Evolutionary conservation across 306 rosid genomes (phyloP).

Genomic region (Prunus armeniaca): DNA sequence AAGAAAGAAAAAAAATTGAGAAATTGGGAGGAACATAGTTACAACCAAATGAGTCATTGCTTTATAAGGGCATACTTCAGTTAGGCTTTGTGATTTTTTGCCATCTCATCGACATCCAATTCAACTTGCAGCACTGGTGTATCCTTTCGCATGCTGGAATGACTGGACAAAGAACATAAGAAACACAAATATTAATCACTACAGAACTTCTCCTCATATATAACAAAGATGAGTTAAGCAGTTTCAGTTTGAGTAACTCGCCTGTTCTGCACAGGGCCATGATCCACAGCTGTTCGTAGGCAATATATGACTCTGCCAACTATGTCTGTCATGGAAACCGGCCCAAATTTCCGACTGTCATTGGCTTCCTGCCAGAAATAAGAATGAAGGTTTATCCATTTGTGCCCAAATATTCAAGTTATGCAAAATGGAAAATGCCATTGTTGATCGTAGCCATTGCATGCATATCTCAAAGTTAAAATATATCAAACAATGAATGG

Average conservation of each 20-base stretch:
- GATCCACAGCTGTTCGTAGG: conserved; percentile 87
- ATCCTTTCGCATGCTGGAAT: conserved; percentile 62
- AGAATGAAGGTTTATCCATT: background rate
- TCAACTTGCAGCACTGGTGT: conserved; percentile 75
- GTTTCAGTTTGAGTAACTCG: conserved; percentile 20
- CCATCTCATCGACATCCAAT: conserved; percentile 87
- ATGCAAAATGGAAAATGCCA: background rate
- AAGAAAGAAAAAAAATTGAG: conserved; percentile 8
- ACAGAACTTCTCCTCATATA: background rate
- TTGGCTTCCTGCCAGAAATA: conserved; percentile 69
- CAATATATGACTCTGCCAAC: conserved; percentile 94
- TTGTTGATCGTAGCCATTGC: background rate
- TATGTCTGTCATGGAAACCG: conserved; percentile 73
- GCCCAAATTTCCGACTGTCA: conserved; percentile 92
- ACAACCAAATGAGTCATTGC: conserved; percentile 40
- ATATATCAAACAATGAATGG: background rate
- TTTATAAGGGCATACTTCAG: conserved; percentile 31
- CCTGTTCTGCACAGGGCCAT: conserved; percentile 93
- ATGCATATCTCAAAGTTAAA: background rate
- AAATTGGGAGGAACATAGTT: conserved; percentile 20
- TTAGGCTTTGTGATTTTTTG: conserved; percentile 67
- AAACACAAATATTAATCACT: conserved; percentile 7
- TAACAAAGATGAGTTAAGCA: conserved; percentile 19
- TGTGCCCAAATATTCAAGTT: background rate
- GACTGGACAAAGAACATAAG: conserved; percentile 43